Conservation (phyloP, 106 monocot species). For the Dendrobium huoshanense region DNA sequence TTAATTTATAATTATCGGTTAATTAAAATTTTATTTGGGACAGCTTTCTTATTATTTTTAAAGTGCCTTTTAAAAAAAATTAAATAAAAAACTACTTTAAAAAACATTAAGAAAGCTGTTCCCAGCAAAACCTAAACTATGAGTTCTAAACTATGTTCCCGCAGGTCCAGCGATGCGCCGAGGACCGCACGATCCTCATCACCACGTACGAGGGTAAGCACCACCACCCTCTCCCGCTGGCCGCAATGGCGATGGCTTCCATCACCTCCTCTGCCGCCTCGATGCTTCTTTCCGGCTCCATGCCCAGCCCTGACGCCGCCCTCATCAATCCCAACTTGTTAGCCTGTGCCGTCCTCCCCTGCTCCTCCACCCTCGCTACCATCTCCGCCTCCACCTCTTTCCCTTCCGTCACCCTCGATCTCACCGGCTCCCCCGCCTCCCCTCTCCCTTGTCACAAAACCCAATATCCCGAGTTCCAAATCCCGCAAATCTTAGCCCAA, state of each 20-base stretch:
- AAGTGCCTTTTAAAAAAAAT: too few relatives aligned
- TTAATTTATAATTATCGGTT: too few relatives aligned
- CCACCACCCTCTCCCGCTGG: conserved; percentile 60
- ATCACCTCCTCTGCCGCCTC: conserved; percentile 59
- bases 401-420: conserved; percentile 85
- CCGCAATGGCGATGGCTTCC: conserved; percentile 59
- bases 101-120: background rate
- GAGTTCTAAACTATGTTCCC: background rate
- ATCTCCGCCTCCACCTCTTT: conserved; percentile 87
- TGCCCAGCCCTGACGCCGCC: conserved; percentile 23
- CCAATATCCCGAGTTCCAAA: conserved; percentile 21
- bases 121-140: background rate
- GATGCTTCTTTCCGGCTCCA: conserved; percentile 56
- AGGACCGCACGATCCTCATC: conserved; percentile 55
- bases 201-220: conserved; percentile 68
- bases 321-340: conserved; percentile 36
- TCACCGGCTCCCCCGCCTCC: conserved; percentile 45
- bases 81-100: too few relatives aligned
- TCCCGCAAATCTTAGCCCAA: conserved; percentile 42
- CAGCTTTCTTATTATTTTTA: too few relatives aligned
- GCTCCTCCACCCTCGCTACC: conserved; percentile 78
- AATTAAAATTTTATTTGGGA: too few relatives aligned
- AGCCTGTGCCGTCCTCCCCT: conserved; percentile 33
- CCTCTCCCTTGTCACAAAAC: background rate
- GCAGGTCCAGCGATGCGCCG: conserved; percentile 61